Evolutionary conservation across 208 protist species (phyloP), one percentile per base, ranked within the genome.

Genomic region (Leishmania braziliensis): DNA sequence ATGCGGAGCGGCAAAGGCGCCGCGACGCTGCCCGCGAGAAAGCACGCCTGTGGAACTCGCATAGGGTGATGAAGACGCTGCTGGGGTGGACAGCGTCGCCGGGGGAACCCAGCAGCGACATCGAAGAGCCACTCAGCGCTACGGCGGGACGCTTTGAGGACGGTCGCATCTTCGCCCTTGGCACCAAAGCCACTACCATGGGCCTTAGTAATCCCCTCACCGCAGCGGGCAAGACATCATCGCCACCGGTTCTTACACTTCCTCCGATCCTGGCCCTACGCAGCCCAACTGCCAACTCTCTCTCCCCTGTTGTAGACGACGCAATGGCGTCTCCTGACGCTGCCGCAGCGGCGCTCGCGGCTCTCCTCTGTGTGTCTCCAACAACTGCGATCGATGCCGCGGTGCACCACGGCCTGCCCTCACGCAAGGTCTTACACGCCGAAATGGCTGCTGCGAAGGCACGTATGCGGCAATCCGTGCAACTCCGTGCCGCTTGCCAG

Each of bases 11-110:
- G 6, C 86, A 88, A 29, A 77, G 75, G n/a, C 63, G 77, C 78
- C 81, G 84, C 65, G 88, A 87, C n/a, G 84, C 82, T 46, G 81
- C 87, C n/a, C 74, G 83, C 77, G 71, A 86, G 29, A 84, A 89
- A 16, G 84, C 87, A 2, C 76, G 81, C 3, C 75, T 94, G 63
- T 95, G 90, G 92, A 89, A 86, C 56, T 86, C 90, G 50, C 77
- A 88, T 8, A 89, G 91, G 3, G 86, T 97, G 43, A 95, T 97
- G 95, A 78, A 85, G 48, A 97, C 93, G 29, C 85, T 97, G 8
- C 89, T 97, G 86, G 84, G 77, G 63, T 97, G 94, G 94, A 86
- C 88, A 26, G 75, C 88, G 8, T 84, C 86, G 5, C 71, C 75
- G 12, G 66, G 72, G 29, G 51, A 51, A 33, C 36, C 29, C 26